Conservation (phyloP, 768 basidiomycete genomes). For the Chalciporus pseudorubinellus region DNA sequence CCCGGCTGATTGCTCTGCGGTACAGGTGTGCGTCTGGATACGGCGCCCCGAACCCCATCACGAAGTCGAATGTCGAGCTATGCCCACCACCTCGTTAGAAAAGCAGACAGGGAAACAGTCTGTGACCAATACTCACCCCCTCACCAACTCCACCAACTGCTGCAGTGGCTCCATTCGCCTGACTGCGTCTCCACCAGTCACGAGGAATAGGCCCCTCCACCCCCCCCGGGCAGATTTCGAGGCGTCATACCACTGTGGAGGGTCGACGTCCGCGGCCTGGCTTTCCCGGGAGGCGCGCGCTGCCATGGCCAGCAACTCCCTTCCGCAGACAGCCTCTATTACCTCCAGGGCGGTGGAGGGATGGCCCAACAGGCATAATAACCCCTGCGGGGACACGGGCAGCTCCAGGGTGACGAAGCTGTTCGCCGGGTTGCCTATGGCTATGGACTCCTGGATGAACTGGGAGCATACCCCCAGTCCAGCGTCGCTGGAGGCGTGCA, state of each 20-base stretch:
- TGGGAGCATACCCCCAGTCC: no score
- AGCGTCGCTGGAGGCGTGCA: no score
- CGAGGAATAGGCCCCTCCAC: not conserved
- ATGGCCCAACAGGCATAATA: no score
- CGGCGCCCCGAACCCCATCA: not conserved
- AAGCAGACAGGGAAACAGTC: not conserved
- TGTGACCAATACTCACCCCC: not conserved
- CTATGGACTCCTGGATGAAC: no score
- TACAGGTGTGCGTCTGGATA: not conserved
- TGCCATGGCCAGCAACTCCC: no score
- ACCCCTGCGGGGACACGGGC: no score
- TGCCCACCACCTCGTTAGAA: no score
- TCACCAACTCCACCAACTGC: not conserved
- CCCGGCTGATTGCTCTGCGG: not conserved
- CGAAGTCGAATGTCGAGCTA: not conserved
- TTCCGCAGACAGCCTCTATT: no score
- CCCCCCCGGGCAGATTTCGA: not conserved
- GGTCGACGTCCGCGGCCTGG: not conserved
- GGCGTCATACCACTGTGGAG: not conserved
- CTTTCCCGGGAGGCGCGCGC: no score
- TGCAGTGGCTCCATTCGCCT: not conserved
- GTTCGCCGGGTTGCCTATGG: no score
- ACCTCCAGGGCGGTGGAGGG: no score
- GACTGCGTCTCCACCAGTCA: not conserved
- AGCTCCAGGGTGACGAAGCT: no score